Evolutionary conservation across 805 yeast species (phyloP).

Genomic region (Candida succiphila): DNA sequence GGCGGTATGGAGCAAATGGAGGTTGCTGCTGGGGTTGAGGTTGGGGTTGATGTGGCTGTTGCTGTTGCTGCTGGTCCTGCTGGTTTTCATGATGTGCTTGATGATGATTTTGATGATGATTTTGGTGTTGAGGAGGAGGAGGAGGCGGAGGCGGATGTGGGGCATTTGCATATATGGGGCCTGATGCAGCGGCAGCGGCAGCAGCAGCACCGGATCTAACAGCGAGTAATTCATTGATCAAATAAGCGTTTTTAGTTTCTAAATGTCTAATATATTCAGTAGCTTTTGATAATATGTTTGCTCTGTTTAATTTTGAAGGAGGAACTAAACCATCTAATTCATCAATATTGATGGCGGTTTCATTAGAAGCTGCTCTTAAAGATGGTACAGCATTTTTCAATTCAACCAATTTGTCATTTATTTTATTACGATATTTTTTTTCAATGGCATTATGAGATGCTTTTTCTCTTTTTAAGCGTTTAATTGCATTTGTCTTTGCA

Average conservation of each 20-base stretch:
- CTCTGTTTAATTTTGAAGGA: slow-evolving; percentile 67
- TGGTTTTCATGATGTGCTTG: too few species aligned
- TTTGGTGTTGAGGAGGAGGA: slow-evolving; percentile 1
- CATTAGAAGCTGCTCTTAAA: slow-evolving; percentile 46
- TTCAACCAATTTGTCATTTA: slow-evolving; percentile 59
- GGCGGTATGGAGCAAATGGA: slow-evolving; percentile 1
- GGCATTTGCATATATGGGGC: neutral
- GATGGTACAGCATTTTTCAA: slow-evolving; percentile 78
- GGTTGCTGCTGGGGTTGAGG: too few species aligned
- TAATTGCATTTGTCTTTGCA: too few species aligned
- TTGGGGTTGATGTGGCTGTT: too few species aligned
- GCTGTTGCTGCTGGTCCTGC: slow-evolving; percentile 1
- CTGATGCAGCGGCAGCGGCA: too few species aligned
- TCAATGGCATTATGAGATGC: slow-evolving; percentile 73
- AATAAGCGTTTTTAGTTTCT: slow-evolving; percentile 44
- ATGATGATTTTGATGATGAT: slow-evolving; percentile 5
- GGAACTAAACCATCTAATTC: slow-evolving; percentile 71
- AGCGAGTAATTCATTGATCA: slow-evolving; percentile 43
- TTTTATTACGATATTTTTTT: slow-evolving; percentile 70
- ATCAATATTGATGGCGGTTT: slow-evolving; percentile 21
- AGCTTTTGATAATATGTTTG: slow-evolving; percentile 67
- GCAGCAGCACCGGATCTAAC: slow-evolving; percentile 27
- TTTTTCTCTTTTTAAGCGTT: slow-evolving; percentile 33
- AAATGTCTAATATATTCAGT: slow-evolving; percentile 72
- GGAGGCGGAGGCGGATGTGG: neutral